Evolutionary conservation across 1,139 yeast species (phyloP), one percentile per base, ranked within the genome.

Genomic region (Tardiomyces blankii): DNA sequence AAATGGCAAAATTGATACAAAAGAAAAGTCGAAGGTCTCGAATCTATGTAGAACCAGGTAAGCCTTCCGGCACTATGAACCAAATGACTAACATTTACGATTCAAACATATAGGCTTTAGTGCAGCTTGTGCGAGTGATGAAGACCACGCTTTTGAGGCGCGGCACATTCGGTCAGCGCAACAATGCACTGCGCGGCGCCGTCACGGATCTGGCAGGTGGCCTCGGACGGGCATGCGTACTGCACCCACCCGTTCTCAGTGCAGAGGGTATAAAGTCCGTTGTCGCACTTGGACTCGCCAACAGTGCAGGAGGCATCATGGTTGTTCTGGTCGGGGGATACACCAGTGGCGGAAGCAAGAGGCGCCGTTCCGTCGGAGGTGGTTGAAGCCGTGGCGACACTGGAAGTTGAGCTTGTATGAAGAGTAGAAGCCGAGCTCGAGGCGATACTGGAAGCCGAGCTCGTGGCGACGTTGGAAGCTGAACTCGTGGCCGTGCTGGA

Each of bases 321-420:
- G 19, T 16, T 35, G 39, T n/a, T 16, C 21, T 35, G 39, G 19
- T n/a, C n/a, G 3, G 39, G 19, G 19, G 18, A 4, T 9, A 19
- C 39, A 25, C 19, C 18, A 14, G 35, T 35, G 4, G 39, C 18
- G 6, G 39, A 14, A 35, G 39, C 39, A 13, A 46, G 14, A 2
- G 40, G 25, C 13, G 46, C 33, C 3, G 45, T 30, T 25, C 42
- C 40, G 14, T 33, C 18, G 30, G 35, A 19, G 32, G 40, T 38
- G n/a, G 25, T 7, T 7, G 25, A 21, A 21, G 25, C 25, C 7
- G 30, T 45, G n/a, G 32, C n/a, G n/a, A n/a, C n/a, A n/a, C n/a
- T n/a, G n/a, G n/a, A n/a, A n/a, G n/a, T n/a, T n/a, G n/a, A n/a
- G n/a, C n/a, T n/a, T n/a, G n/a, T n/a, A n/a, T n/a, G n/a, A n/a